phyloP scores from a whole-genome alignment of 2,329 filamentous ascomycete genomes.

The Exophiala xenobiotica region DNA sequence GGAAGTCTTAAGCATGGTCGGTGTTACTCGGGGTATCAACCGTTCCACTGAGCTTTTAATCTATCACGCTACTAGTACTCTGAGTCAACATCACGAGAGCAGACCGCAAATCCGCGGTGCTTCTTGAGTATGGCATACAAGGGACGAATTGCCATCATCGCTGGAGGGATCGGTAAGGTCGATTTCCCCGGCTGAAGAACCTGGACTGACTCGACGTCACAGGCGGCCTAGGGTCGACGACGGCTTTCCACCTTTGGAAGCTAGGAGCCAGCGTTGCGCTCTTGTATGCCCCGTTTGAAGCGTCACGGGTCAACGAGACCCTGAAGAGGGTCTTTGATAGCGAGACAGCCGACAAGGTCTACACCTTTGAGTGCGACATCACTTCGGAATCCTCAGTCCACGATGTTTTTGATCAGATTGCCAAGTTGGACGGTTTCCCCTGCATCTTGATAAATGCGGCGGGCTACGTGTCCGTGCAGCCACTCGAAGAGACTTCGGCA shows the following conservation, averaged over 20 bases:
- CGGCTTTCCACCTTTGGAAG: slow-evolving; percentile 42
- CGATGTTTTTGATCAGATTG: slow-evolving; percentile 39
- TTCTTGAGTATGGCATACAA: slow-evolving; percentile 37
- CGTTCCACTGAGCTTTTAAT: not conserved
- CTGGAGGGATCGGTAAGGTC: slow-evolving; percentile 44
- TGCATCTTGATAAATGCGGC: slow-evolving; percentile 46
- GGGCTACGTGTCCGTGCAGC: slow-evolving; percentile 48
- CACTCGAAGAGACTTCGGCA: slow-evolving; percentile 44
- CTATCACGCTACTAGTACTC: not conserved
- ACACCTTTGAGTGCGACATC: slow-evolving; percentile 48
- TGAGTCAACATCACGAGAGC: too few relatives aligned
- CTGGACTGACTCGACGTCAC: too few relatives aligned
- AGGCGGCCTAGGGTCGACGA: slow-evolving; percentile 46
- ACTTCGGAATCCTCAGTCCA: slow-evolving; percentile 49
- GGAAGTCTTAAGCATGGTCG: not conserved
- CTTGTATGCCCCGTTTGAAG: slow-evolving; percentile 50
- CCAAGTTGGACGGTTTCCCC: slow-evolving; percentile 38
- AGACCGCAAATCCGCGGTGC: not conserved
- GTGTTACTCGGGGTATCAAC: not conserved
- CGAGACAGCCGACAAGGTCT: slow-evolving; percentile 31
- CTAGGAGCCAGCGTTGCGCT: slow-evolving; percentile 47
- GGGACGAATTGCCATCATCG: slow-evolving; percentile 44
- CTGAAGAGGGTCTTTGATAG: slow-evolving; percentile 40
- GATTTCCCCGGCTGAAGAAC: slow-evolving; percentile 4
- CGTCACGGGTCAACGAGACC: slow-evolving; percentile 37